These are phyloP conservation scores for Chalara sp. DNA, from an alignment of 2,329 filamentous ascomycete species.

Conservation along the genomic window DNA sequence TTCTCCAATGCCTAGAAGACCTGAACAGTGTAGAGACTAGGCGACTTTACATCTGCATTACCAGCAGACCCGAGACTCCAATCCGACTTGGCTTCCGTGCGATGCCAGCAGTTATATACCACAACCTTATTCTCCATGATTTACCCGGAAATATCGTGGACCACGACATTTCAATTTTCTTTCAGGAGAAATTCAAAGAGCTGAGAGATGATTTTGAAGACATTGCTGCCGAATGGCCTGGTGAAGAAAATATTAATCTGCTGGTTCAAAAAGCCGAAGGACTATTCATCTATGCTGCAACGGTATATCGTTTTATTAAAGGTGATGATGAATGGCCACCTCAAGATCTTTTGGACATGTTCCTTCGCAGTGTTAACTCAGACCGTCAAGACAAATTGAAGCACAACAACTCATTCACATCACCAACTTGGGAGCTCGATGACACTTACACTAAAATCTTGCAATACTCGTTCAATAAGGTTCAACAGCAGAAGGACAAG, in stretches of 20 bases:
- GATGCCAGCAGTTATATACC: conserved; percentile 1
- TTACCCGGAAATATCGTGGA: conserved; percentile 3
- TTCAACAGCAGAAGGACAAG: no score
- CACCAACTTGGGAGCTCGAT: no score
- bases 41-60: conserved; percentile 20
- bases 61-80: conserved; percentile 21
- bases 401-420: no score
- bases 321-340: conserved; percentile 1
- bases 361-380: no score
- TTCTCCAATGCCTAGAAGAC: conserved; percentile 18
- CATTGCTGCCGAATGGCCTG: conserved; percentile 6
- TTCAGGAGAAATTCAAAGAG: conserved; percentile 4
- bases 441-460: no score
- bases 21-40: conserved; percentile 7
- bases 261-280: neutral
- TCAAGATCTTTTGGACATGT: neutral
- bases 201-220: conserved; percentile 1
- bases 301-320: conserved; percentile 2
- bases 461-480: no score
- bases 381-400: no score
- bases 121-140: conserved; percentile 6
- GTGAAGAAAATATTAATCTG: neutral
- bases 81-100: conserved; percentile 11
- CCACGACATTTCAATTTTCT: conserved; percentile 10
- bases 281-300: conserved; percentile 3